phyloP scores from a whole-genome alignment of 2,329 filamentous ascomycete genomes.

The Zymoseptoria tritici region DNA sequence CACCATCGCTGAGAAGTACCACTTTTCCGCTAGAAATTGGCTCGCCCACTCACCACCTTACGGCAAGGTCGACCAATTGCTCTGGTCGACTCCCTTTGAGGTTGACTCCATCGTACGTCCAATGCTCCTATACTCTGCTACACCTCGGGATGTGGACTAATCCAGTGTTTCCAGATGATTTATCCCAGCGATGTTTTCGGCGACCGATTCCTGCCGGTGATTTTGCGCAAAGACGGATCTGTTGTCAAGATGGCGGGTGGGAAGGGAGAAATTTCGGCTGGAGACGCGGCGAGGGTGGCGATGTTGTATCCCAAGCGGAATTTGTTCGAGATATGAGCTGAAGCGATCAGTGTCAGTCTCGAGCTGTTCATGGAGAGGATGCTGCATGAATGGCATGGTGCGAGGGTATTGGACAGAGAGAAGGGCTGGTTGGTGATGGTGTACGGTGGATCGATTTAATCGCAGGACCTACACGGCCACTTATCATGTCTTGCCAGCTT shows the following conservation, averaged over 20 bases:
- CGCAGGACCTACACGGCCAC: no score
- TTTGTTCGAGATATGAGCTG: not conserved
- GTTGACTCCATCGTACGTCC: not conserved
- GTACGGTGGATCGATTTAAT: no score
- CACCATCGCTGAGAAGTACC: not conserved
- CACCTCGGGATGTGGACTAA: not conserved
- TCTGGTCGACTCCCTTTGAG: not conserved
- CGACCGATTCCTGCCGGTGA: not conserved
- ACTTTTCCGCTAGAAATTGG: not conserved
- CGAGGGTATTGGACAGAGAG: no score
- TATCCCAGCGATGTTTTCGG: not conserved
- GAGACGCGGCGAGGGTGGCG: not conserved
- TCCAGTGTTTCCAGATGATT: not conserved
- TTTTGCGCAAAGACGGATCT: not conserved
- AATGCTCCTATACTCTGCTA: not conserved
- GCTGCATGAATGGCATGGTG: no score
- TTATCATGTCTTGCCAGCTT: no score
- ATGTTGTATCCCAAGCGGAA: not conserved
- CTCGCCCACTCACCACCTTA: not conserved
- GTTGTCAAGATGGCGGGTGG: not conserved
- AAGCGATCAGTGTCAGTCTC: no score
- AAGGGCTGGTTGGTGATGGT: no score
- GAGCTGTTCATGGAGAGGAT: no score
- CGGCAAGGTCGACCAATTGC: not conserved
- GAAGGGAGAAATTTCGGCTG: not conserved